phyloP scores from a whole-genome alignment of 148 eudicot species.

The Oxyria digyna region DNA sequence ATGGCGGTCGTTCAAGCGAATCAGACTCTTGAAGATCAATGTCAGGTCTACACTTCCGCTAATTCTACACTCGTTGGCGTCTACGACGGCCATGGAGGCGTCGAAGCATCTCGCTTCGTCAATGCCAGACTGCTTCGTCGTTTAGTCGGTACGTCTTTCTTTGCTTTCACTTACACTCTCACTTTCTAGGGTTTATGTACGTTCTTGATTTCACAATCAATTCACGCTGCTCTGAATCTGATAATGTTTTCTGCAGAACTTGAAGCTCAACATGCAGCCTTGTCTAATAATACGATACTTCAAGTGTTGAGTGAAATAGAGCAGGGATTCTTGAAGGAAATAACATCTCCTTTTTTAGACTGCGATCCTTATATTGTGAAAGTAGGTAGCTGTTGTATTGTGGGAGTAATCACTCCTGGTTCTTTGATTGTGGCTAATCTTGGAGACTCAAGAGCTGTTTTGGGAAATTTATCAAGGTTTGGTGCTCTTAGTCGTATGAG shows the following conservation, averaged over 20 bases:
- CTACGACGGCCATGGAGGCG: constrained; percentile 94
- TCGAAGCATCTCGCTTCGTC: constrained; percentile 74
- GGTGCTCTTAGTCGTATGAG: no score
- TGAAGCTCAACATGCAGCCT: constrained; percentile 40
- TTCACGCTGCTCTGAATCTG: neutral
- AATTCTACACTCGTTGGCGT: constrained; percentile 69
- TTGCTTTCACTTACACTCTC: no score
- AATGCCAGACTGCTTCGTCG: constrained; percentile 43
- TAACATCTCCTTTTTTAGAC: no score
- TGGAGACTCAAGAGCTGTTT: constrained; percentile 75
- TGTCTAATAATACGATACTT: constrained; percentile 51
- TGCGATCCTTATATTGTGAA: constrained; percentile 77
- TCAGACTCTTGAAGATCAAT: constrained; percentile 72
- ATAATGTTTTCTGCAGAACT: constrained; percentile 28
- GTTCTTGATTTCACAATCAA: neutral
- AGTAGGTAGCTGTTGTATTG: constrained; percentile 76
- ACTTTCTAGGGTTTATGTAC: no score
- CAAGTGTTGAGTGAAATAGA: constrained; percentile 60
- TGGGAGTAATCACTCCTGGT: constrained; percentile 53
- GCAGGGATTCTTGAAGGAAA: constrained; percentile 55
- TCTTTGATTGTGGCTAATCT: constrained; percentile 59
- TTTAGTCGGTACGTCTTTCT: constrained; percentile 43
- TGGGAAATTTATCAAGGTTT: constrained; percentile 55
- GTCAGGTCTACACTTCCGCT: constrained; percentile 56
- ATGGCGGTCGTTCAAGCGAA: constrained; percentile 91